phyloP scores from a whole-genome alignment of 2,329 filamentous ascomycete species.

The Pseudogymnoascus sp. region DNA sequence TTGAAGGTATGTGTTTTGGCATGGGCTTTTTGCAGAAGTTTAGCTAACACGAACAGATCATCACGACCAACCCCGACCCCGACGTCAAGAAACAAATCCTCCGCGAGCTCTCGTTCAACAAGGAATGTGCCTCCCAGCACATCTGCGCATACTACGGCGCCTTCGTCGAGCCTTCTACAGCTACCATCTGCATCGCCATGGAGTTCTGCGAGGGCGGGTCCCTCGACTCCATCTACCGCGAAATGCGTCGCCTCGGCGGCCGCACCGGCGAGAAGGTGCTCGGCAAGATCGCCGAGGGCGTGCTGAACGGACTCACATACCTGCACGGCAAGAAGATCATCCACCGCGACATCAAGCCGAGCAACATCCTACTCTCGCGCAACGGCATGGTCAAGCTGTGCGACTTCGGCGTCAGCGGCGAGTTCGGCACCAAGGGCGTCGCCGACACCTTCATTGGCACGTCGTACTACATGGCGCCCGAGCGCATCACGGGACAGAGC shows the following conservation, averaged over 20 bases:
- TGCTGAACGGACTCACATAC: slow-evolving; percentile 88
- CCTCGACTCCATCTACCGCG: slow-evolving; percentile 92
- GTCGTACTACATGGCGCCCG: slow-evolving; percentile 98
- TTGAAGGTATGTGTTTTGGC: slow-evolving; percentile 62
- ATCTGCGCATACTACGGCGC: slow-evolving; percentile 98
- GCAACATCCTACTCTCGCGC: slow-evolving; percentile 89
- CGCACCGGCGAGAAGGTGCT: slow-evolving; percentile 95
- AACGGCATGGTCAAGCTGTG: slow-evolving; percentile 94
- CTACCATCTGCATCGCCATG: slow-evolving; percentile 98
- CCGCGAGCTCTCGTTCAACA: slow-evolving; percentile 94
- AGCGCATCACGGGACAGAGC: slow-evolving; percentile 92
- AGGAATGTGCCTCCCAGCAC: slow-evolving; percentile 89
- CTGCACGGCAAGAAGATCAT: slow-evolving; percentile 95
- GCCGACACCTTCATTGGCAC: slow-evolving; percentile 99
- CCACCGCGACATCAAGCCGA: slow-evolving; percentile 97
- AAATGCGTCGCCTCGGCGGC: slow-evolving; percentile 91
- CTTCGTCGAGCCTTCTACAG: slow-evolving; percentile 91
- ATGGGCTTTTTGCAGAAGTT: slow-evolving; percentile 13
- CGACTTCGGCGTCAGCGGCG: slow-evolving; percentile 95
- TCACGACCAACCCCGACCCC: slow-evolving; percentile 95
- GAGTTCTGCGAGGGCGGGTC: slow-evolving; percentile 97
- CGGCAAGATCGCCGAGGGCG: slow-evolving; percentile 92
- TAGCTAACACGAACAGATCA: slow-evolving; percentile 56
- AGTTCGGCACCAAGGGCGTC: slow-evolving; percentile 97
- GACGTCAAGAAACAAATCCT: slow-evolving; percentile 98